Conservation (phyloP, 2,329 filamentous ascomycete species). For the Stagonosporopsis cucurbitacearum region DNA sequence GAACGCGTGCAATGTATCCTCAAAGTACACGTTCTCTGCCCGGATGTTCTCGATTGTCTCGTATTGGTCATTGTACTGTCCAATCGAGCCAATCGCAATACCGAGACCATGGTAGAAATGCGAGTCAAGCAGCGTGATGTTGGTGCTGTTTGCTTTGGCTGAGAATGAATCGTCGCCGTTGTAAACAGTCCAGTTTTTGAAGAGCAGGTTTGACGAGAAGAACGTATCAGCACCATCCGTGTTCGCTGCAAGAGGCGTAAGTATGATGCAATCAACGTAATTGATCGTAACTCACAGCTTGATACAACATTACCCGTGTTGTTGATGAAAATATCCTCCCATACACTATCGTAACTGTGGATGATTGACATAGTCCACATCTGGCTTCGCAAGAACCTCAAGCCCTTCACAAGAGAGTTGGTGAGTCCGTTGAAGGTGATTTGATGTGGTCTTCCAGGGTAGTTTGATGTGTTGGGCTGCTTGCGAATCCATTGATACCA, state of each 20-base stretch:
- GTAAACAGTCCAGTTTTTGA: slow-evolving; percentile 27
- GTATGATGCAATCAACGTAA: slow-evolving; percentile 4
- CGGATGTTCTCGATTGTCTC: slow-evolving; percentile 60
- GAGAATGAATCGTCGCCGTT: slow-evolving; percentile 27
- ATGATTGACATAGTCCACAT: slow-evolving; percentile 67
- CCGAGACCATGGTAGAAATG: slow-evolving; percentile 42
- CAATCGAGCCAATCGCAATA: slow-evolving; percentile 65
- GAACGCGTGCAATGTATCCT: slow-evolving; percentile 57
- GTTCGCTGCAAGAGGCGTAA: slow-evolving; percentile 17
- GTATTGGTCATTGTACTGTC: slow-evolving; percentile 58
- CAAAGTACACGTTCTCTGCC: slow-evolving; percentile 56
- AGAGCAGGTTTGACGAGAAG: slow-evolving; percentile 58
- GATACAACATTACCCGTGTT: slow-evolving; percentile 43
- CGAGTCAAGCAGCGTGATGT: slow-evolving; percentile 22
- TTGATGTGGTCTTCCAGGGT: slow-evolving; percentile 55
- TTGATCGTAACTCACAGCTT: slow-evolving; percentile 17
- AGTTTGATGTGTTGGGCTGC: slow-evolving; percentile 33
- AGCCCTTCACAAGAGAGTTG: slow-evolving; percentile 57
- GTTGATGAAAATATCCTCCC: slow-evolving; percentile 62
- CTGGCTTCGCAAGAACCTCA: slow-evolving; percentile 63
- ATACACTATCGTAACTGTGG: slow-evolving; percentile 54
- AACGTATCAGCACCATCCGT: slow-evolving; percentile 63
- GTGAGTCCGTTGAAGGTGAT: slow-evolving; percentile 60
- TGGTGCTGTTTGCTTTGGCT: slow-evolving; percentile 27
- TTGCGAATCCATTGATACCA: slow-evolving; percentile 62